Evolutionary conservation across 2,329 filamentous ascomycete genomes (phyloP).

Genomic region (Diplodia corticola): DNA sequence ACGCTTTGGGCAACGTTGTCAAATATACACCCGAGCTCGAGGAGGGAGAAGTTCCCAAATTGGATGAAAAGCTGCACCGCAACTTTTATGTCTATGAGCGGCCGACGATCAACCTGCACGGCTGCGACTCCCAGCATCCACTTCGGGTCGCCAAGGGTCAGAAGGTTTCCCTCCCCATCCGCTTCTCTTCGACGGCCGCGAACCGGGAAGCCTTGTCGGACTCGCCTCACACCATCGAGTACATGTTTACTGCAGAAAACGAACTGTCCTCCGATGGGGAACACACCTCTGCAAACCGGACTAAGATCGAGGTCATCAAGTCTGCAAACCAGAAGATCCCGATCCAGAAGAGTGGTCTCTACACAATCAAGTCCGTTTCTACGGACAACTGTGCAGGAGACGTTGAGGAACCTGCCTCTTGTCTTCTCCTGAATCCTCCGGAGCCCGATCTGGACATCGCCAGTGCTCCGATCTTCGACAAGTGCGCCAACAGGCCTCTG

Average conservation of each 20-base stretch:
- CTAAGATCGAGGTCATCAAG: slow-evolving; percentile 63
- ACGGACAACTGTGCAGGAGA: slow-evolving; percentile 84
- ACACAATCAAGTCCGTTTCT: slow-evolving; percentile 76
- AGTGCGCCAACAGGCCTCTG: slow-evolving; percentile 91
- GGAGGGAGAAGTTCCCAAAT: slow-evolving; percentile 63
- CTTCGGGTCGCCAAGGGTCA: slow-evolving; percentile 80
- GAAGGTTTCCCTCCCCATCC: slow-evolving; percentile 67
- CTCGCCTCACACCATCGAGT: slow-evolving; percentile 71
- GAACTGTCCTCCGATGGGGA: slow-evolving; percentile 69
- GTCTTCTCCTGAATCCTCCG: slow-evolving; percentile 84
- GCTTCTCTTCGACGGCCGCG: slow-evolving; percentile 58
- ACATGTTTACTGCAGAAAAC: slow-evolving; percentile 77
- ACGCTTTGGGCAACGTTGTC: slow-evolving; percentile 84
- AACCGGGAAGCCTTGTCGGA: slow-evolving; percentile 59
- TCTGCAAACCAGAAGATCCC: slow-evolving; percentile 62
- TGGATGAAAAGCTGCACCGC: slow-evolving; percentile 58
- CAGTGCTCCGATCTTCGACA: slow-evolving; percentile 84
- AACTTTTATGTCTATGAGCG: slow-evolving; percentile 84
- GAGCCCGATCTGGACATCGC: slow-evolving; percentile 76
- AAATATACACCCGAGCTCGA: slow-evolving; percentile 69
- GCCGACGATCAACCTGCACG: slow-evolving; percentile 68
- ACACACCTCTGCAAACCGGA: slow-evolving; percentile 53
- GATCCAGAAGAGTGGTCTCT: slow-evolving; percentile 79
- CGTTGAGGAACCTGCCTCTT: slow-evolving; percentile 91
- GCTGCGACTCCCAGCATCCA: slow-evolving; percentile 77